Evolutionary conservation across 2,329 filamentous ascomycete species (phyloP).

Genomic region (Thielaviopsis ethacetica): DNA sequence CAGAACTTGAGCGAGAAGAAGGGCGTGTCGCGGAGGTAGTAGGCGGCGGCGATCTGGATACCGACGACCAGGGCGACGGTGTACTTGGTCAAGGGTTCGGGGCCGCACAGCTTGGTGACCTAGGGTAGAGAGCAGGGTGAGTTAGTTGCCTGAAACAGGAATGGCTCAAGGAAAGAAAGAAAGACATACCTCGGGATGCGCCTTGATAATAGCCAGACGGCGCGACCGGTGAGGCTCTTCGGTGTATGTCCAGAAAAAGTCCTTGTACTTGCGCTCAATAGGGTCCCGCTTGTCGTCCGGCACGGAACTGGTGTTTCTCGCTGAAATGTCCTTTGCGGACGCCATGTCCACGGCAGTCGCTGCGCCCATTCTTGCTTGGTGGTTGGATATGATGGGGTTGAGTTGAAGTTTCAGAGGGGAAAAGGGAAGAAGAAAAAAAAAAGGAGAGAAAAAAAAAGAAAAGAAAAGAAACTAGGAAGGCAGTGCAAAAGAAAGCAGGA

Average conservation of each 20-base stretch:
- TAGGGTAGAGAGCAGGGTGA: constrained; percentile 20
- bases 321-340: background rate
- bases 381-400: no score
- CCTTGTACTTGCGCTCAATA: constrained; percentile 17
- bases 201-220: constrained; percentile 89
- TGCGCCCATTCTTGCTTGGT: background rate
- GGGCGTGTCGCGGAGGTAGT: constrained; percentile 56
- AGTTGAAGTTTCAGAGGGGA: background rate
- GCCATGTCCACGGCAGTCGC: constrained; percentile 4
- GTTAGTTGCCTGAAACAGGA: constrained; percentile 1
- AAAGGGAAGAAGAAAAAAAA: background rate
- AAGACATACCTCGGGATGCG: constrained; percentile 68
- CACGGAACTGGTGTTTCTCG: background rate
- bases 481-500: background rate
- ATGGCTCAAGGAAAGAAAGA: constrained; percentile 6
- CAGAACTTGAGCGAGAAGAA: constrained; percentile 77
- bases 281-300: constrained; percentile 9
- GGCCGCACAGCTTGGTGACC: constrained; percentile 94
- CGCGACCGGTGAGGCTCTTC: constrained; percentile 91
- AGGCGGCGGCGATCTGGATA: constrained; percentile 65
- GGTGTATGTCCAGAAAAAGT: constrained; percentile 98
- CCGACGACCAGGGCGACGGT: constrained; percentile 70
- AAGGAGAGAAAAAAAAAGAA: background rate
- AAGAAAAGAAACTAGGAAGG: background rate
- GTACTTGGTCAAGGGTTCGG: constrained; percentile 90